phyloP scores from a whole-genome alignment of 352 stramenopile genomes.

The Phytophthora quininea region DNA sequence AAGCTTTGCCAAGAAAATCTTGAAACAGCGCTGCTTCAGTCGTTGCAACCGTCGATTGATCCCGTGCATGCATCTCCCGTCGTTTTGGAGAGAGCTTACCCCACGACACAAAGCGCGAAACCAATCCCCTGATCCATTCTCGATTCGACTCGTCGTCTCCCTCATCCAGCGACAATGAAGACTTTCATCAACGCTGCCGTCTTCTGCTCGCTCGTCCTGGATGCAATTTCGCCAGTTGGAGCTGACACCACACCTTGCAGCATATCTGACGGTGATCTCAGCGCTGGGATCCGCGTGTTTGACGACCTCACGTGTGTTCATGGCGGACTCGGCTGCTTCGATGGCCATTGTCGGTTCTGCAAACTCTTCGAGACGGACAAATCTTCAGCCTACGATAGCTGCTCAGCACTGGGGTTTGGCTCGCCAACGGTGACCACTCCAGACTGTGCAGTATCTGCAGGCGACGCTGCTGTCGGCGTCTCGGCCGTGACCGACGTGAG shows the following conservation, averaged over 20 bases:
- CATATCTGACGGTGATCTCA: conserved; percentile 34
- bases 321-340: conserved; percentile 45
- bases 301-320: conserved; percentile 29
- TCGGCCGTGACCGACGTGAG: conserved; percentile 27
- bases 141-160: no score
- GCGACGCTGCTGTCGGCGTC: conserved; percentile 36
- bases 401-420: conserved; percentile 33
- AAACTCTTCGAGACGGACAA: conserved; percentile 39
- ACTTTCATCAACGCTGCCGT: no score
- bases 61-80: no score
- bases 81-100: no score
- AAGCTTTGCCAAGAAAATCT: no score
- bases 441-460: conserved; percentile 25
- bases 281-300: conserved; percentile 37
- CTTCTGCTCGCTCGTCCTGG: no score
- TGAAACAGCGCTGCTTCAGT: no score
- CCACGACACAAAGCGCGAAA: no score
- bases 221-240: no score
- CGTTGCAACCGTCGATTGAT: no score
- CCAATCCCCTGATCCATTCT: no score
- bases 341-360: conserved; percentile 43
- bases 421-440: conserved; percentile 30
- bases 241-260: conserved; percentile 2
- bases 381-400: conserved; percentile 36
- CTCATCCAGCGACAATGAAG: no score